Base-by-base conservation (phyloP, 768 basidiomycete species). In the Chiua virens region DNA sequence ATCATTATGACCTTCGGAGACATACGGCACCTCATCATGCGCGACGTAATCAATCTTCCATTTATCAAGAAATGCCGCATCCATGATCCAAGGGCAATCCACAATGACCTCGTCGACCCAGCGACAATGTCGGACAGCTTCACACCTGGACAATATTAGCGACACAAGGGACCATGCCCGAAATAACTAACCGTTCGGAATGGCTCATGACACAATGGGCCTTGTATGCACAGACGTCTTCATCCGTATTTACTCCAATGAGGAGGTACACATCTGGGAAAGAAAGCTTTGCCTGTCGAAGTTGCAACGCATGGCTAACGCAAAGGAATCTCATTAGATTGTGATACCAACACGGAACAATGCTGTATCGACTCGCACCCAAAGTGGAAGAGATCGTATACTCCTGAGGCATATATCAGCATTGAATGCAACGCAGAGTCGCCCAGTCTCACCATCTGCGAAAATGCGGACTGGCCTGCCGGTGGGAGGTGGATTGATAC, bases 321-420 rank as follows among this genome's bases (percentile, higher is more conserved):
- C 10, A 21, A n/a, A 21, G 18, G 37, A 40, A 30, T 60, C 53
- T 3, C 30, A 30, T 30, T 30, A 53, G 56, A 42, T n/a, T n/a
- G n/a, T n/a, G n/a, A n/a, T 11, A 39, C 45, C 34, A 41, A 38
- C 43, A 9, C 13, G 22, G 23, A 22, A n/a, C 35, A 20, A 23
- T 30, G n/a, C 8, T 23, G 27, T 11, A 57, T 45, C 39, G 27
- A 34, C 50, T 67, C 81, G 57, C 68, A 92, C 91, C 91, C 91
- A 69, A 92, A 98, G 69, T 98, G 96, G 72, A 98, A 96, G 46
- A 99, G 79, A 71, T 99, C 97, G 64, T 98, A 99, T 11, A 98
- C 96, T 14, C 89, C 89, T 91, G 61, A 50, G 47, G 63, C n/a
- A 23, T 22, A 44, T 32, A 27, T 58, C 47, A 59, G 43, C 36